These are phyloP conservation scores for Lactarius tabidus DNA, from an alignment of 768 basidiomycete genomes.

Conservation along the genomic window DNA sequence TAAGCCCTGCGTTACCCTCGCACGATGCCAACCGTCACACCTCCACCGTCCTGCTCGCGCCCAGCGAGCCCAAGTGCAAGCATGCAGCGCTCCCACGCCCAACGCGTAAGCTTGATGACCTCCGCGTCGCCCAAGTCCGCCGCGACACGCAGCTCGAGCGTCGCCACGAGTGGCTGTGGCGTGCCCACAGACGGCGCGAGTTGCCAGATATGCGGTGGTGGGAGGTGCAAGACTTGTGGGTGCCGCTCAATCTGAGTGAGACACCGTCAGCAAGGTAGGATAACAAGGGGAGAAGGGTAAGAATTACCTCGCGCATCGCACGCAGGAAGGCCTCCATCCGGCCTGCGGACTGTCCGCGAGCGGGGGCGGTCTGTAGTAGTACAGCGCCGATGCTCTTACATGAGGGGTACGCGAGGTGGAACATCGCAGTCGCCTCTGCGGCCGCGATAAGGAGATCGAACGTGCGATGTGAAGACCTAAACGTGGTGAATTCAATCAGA, in stretches of 20 bases:
- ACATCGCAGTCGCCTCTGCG: conserved; percentile 71
- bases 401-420: conserved; percentile 79
- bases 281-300: not conserved
- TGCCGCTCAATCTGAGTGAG: conserved; percentile 69
- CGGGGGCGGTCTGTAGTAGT: conserved; percentile 85
- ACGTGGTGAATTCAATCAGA: not conserved
- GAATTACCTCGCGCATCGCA: conserved; percentile 69
- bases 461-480: conserved; percentile 53
- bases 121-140: conserved; percentile 65
- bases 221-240: conserved; percentile 76
- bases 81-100: conserved; percentile 68
- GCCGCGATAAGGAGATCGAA: conserved; percentile 87
- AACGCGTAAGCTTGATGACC: conserved; percentile 64
- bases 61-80: conserved; percentile 42
- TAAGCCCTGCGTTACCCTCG: conserved; percentile 41
- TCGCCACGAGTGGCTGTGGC: conserved; percentile 56
- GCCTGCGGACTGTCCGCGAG: conserved; percentile 50
- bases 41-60: conserved; percentile 44
- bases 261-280: not conserved
- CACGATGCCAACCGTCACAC: conserved; percentile 73
- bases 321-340: conserved; percentile 81
- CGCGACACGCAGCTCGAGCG: conserved; percentile 74
- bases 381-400: conserved; percentile 81
- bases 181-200: conserved; percentile 41
- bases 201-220: conserved; percentile 88